Evolutionary conservation across 805 yeast species (phyloP).

Genomic region (Wickerhamiella parazyma): DNA sequence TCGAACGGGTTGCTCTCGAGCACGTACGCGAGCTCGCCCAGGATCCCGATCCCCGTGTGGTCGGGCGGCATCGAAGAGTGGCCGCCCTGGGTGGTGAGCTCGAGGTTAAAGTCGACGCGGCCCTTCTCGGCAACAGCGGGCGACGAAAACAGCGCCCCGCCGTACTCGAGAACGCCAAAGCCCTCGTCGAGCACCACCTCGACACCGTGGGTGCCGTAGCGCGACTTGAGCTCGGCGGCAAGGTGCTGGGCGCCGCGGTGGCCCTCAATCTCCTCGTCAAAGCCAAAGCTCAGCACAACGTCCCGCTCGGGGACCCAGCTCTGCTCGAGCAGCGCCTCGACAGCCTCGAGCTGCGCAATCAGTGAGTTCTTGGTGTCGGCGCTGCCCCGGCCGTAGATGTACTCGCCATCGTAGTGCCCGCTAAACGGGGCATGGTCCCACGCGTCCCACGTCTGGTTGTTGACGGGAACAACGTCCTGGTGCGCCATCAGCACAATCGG

Average conservation of each 20-base stretch:
- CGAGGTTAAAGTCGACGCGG: slow-evolving; percentile 35
- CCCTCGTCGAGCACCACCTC: slow-evolving; percentile 64
- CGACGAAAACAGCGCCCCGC: slow-evolving; percentile 39
- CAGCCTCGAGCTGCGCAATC: slow-evolving; percentile 47
- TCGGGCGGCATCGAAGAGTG: slow-evolving; percentile 71
- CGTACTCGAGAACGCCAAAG: slow-evolving; percentile 28
- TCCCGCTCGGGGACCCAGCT: slow-evolving; percentile 46
- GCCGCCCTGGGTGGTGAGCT: slow-evolving; percentile 56
- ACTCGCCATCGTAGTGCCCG: slow-evolving; percentile 51
- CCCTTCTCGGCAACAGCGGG: slow-evolving; percentile 57
- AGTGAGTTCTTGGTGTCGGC: slow-evolving; percentile 55
- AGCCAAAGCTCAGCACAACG: slow-evolving; percentile 49
- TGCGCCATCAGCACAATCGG: slow-evolving; percentile 64
- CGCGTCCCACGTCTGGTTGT: slow-evolving; percentile 34
- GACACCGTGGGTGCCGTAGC: slow-evolving; percentile 48
- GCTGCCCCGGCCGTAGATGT: slow-evolving; percentile 60
- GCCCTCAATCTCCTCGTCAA: slow-evolving; percentile 64
- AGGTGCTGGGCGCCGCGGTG: slow-evolving; percentile 45
- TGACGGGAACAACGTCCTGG: slow-evolving; percentile 66
- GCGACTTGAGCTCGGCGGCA: slow-evolving; percentile 33
- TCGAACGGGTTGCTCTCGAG: slow-evolving; percentile 47
- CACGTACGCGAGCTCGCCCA: slow-evolving; percentile 41
- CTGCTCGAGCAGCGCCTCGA: slow-evolving; percentile 38
- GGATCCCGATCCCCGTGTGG: slow-evolving; percentile 67
- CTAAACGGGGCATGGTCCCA: slow-evolving; percentile 55